phyloP scores from a whole-genome alignment of 306 rosid species.

The Trichosanthes truncata region DNA sequence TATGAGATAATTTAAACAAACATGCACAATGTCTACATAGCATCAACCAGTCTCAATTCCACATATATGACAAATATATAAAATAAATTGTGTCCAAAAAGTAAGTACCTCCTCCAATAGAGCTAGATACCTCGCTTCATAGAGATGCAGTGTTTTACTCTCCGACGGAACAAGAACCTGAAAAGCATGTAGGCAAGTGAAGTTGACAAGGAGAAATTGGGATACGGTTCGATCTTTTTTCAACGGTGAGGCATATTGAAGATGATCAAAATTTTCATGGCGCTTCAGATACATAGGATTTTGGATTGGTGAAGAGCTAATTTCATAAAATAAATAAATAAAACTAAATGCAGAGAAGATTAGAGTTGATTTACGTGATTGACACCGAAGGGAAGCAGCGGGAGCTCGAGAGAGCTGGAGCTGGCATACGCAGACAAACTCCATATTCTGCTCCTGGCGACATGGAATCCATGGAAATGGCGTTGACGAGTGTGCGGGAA shows the following conservation, averaged over 20 bases:
- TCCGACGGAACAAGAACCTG: conserved; percentile 45
- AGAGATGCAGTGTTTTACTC: conserved; percentile 31
- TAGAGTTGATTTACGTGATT: conserved; percentile 13
- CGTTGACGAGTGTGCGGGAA: not conserved
- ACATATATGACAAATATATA: not conserved
- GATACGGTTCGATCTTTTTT: not conserved
- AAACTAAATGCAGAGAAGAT: not conserved
- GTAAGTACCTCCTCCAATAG: conserved; percentile 32
- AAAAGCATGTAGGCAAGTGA: not conserved
- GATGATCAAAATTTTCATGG: not conserved
- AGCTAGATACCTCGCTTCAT: conserved; percentile 41
- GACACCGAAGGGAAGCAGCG: conserved; percentile 33
- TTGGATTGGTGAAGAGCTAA: too few species aligned
- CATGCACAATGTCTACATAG: not conserved
- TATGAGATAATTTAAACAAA: not conserved
- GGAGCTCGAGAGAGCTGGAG: conserved; percentile 26
- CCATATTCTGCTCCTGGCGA: not conserved
- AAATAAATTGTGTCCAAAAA: not conserved
- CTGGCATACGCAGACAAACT: conserved; percentile 11
- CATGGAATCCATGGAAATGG: conserved; percentile 4
- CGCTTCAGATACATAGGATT: too few species aligned
- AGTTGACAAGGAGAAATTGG: not conserved
- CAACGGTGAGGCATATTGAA: not conserved
- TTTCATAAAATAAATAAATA: not conserved
- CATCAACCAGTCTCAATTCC: not conserved